Percentiles rank a stretch among this genome's conserved stretches.
Evolutionary conservation across 1,284 basidiomycete genomes (phyloP).

Genomic region (Boletus smithii): DNA sequence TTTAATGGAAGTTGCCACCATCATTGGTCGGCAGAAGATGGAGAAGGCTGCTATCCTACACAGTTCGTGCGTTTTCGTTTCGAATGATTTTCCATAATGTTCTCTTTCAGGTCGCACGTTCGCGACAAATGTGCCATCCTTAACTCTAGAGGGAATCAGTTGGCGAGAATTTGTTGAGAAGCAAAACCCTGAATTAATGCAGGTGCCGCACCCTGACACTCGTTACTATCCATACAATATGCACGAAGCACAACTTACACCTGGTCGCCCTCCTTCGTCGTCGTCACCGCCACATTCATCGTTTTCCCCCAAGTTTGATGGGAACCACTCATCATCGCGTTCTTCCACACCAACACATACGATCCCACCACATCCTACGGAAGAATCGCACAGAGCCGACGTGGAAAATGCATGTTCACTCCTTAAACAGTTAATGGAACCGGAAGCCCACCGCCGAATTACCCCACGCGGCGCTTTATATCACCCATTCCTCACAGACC

Average conservation of each 20-base stretch:
- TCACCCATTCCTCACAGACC: slow-evolving; percentile 68
- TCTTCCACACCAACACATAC: slow-evolving; percentile 34
- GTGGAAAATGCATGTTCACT: slow-evolving; percentile 73
- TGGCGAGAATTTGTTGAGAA: slow-evolving; percentile 73
- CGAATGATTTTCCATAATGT: slow-evolving; percentile 13
- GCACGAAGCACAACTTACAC: slow-evolving; percentile 9
- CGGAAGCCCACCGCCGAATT: slow-evolving; percentile 71
- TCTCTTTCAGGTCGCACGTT: slow-evolving; percentile 72
- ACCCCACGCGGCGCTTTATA: slow-evolving; percentile 74
- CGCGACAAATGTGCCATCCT: slow-evolving; percentile 77
- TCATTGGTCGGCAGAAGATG: slow-evolving; percentile 84
- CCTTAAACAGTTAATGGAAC: slow-evolving; percentile 65
- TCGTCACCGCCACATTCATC: slow-evolving; percentile 32
- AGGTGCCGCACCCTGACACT: slow-evolving; percentile 49
- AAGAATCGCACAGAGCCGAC: slow-evolving; percentile 48
- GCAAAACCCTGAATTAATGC: slow-evolving; percentile 73
- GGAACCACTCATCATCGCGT: slow-evolving; percentile 18
- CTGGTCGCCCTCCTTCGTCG: slow-evolving; percentile 32
- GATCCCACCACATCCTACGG: slow-evolving; percentile 26
- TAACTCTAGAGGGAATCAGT: slow-evolving; percentile 61
- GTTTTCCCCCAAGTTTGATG: slow-evolving; percentile 22
- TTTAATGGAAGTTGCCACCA: slow-evolving; percentile 88
- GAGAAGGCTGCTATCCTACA: slow-evolving; percentile 87
- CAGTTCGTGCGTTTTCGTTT: slow-evolving; percentile 53
- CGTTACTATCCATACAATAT: slow-evolving; percentile 52